A percentile compares a stretch with the other conserved stretches of the same genome.
phyloP scores from a whole-genome alignment of 371 early-diverging fungal genomes.

The Apophysomyces sp. region DNA sequence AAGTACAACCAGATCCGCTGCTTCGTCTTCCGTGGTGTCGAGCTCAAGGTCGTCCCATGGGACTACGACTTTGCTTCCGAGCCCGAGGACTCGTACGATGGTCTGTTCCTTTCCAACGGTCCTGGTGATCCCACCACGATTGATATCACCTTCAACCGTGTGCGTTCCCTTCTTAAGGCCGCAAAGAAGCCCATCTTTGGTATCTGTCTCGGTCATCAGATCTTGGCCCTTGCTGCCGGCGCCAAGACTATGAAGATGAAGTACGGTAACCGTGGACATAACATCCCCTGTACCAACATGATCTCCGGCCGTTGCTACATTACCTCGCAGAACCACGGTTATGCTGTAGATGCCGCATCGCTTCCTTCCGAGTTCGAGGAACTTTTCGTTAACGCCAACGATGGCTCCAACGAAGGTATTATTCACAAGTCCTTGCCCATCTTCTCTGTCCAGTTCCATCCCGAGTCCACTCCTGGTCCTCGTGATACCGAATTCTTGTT shows the following conservation, averaged over 20 bases:
- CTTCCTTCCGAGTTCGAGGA: conserved; percentile 81
- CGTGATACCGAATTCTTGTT: conserved; percentile 96
- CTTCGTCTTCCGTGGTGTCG: conserved; percentile 91
- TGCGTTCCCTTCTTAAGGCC: conserved; percentile 64
- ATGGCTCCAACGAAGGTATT: conserved; percentile 97
- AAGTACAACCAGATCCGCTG: conserved; percentile 97
- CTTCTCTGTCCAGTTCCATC: conserved; percentile 98
- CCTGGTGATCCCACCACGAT: conserved; percentile 95
- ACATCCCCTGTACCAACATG: conserved; percentile 96
- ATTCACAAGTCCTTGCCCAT: conserved; percentile 85
- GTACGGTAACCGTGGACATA: conserved; percentile 98
- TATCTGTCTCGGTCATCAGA: conserved; percentile 97
- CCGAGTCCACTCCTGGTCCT: conserved; percentile 97
- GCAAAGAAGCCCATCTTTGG: conserved; percentile 93
- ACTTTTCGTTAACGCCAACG: conserved; percentile 96
- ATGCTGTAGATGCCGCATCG: conserved; percentile 86
- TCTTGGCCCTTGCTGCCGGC: conserved; percentile 91
- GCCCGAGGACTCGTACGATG: conserved; percentile 74
- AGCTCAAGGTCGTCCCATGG: conserved; percentile 94
- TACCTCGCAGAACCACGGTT: conserved; percentile 97
- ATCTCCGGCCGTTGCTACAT: conserved; percentile 96
- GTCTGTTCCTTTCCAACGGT: conserved; percentile 95
- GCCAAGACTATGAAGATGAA: conserved; percentile 94
- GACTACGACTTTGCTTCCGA: conserved; percentile 85
- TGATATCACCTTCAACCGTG: conserved; percentile 68